Conservation (phyloP, 257 asterid species). For the Lycium ferocissimum region DNA sequence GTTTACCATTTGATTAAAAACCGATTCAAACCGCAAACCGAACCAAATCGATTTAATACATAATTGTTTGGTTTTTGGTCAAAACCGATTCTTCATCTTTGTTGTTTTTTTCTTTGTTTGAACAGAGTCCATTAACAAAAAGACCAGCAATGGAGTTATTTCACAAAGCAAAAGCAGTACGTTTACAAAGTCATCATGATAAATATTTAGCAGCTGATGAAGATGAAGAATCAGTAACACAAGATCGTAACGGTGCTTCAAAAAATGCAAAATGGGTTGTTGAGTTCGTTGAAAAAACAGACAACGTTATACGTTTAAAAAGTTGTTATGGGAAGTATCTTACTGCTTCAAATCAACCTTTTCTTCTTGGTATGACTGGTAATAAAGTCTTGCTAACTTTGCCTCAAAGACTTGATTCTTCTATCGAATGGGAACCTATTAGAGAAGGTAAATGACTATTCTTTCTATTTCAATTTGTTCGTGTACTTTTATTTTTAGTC, state of each 20-base stretch:
- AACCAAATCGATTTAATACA: too few species aligned
- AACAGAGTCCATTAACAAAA: constrained; percentile 31
- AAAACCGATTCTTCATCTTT: too few species aligned
- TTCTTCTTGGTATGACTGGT: constrained; percentile 81
- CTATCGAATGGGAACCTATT: constrained; percentile 96
- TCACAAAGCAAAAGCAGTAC: constrained; percentile 49
- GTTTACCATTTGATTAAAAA: too few species aligned
- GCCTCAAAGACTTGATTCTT: constrained; percentile 77
- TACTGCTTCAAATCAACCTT: constrained; percentile 52
- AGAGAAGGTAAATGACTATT: constrained; percentile 42
- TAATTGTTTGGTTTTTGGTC: too few species aligned
- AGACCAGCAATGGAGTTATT: constrained; percentile 48
- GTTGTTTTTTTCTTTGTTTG: too few species aligned
- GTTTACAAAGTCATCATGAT: constrained; percentile 40
- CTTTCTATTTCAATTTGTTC: too few species aligned
- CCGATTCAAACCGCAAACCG: too few species aligned
- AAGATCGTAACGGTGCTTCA: constrained; percentile 47
- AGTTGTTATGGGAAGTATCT: constrained; percentile 51
- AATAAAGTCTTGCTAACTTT: constrained; percentile 68
- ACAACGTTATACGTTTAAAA: constrained; percentile 45
- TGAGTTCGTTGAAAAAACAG: constrained; percentile 39
- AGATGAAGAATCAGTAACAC: constrained; percentile 51
- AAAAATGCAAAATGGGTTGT: constrained; percentile 49
- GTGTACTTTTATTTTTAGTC: too few species aligned
- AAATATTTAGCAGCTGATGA: constrained; percentile 54